A percentile compares a stretch with the other conserved stretches of the same genome.
Evolutionary conservation across 2,329 filamentous ascomycete species (phyloP).

Genomic region (Lachnellula cervina): DNA sequence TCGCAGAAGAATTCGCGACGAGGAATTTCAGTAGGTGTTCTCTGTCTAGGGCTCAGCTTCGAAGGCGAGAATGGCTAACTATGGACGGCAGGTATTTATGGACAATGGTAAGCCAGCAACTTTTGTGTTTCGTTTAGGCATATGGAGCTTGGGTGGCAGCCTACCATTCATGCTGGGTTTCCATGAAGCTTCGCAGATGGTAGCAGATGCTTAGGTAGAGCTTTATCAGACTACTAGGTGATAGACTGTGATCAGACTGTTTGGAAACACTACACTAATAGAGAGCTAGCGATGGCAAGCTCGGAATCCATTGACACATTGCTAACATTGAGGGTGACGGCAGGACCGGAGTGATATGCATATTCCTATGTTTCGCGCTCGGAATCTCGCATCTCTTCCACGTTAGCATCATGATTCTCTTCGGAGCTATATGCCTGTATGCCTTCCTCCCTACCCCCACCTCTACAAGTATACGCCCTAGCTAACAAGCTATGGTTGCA

Average conservation of each 20-base stretch:
- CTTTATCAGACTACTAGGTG: not conserved
- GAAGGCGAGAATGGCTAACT: constrained; percentile 18
- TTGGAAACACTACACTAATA: no score
- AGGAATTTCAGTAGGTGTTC: constrained; percentile 65
- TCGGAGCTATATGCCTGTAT: constrained; percentile 49
- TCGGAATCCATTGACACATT: not conserved
- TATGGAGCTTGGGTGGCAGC: not conserved
- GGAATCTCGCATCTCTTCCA: constrained; percentile 65
- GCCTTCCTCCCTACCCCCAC: constrained; percentile 24
- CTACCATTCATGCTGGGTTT: not conserved
- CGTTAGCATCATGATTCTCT: constrained; percentile 40
- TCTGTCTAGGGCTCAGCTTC: not conserved
- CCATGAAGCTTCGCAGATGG: not conserved
- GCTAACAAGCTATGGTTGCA: constrained; percentile 33
- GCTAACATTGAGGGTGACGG: constrained; percentile 14
- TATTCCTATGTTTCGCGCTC: constrained; percentile 65
- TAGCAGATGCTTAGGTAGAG: not conserved
- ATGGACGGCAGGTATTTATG: constrained; percentile 58
- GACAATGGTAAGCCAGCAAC: constrained; percentile 60
- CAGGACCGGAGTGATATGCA: constrained; percentile 66
- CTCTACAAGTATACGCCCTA: not conserved
- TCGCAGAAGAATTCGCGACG: constrained; percentile 67
- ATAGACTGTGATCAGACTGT: no score
- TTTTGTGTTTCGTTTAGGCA: not conserved
- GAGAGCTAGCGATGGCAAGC: no score